A percentile compares a stretch with the other conserved stretches of the same genome.
Conservation (phyloP, 2,329 filamentous ascomycete genomes). For the Penicillium glabrum region DNA sequence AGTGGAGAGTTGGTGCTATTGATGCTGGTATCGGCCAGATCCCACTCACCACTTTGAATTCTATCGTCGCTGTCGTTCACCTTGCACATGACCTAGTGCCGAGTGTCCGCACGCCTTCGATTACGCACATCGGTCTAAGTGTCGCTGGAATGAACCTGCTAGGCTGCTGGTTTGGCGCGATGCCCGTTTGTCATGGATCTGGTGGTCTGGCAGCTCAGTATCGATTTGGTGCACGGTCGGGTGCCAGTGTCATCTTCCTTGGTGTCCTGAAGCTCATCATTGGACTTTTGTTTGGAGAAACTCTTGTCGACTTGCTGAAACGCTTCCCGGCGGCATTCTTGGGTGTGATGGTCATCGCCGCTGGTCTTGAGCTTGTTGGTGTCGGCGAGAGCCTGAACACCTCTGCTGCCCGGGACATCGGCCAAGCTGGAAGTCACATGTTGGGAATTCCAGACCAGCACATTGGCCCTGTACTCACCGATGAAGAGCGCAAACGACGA, state of each 20-base stretch:
- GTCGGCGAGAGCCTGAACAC: conserved; percentile 82
- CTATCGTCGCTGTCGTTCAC: conserved; percentile 81
- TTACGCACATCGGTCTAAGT: conserved; percentile 76
- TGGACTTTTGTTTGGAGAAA: conserved; percentile 72
- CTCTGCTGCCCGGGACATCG: conserved; percentile 62
- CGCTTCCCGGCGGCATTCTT: conserved; percentile 75
- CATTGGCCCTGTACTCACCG: conserved; percentile 48
- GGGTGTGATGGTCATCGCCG: conserved; percentile 85
- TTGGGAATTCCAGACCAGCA: conserved; percentile 39
- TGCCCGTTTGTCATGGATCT: conserved; percentile 93
- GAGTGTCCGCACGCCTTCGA: conserved; percentile 63
- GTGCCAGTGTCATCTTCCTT: conserved; percentile 77
- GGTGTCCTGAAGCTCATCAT: conserved; percentile 73
- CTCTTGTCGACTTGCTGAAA: conserved; percentile 68
- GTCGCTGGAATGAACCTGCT: conserved; percentile 81
- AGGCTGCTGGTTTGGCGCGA: conserved; percentile 87
- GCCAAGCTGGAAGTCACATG: conserved; percentile 32
- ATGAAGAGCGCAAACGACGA: conserved; percentile 69
- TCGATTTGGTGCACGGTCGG: conserved; percentile 86
- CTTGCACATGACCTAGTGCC: conserved; percentile 77
- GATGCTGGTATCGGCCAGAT: conserved; percentile 80
- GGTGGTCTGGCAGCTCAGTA: conserved; percentile 89
- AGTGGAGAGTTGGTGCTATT: conserved; percentile 57
- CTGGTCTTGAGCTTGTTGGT: conserved; percentile 81
- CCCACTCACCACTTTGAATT: conserved; percentile 89